Evolutionary conservation across 352 stramenopile genomes (phyloP), one percentile per base, ranked within the genome.

Genomic region (Globisporangium recalcitrans): DNA sequence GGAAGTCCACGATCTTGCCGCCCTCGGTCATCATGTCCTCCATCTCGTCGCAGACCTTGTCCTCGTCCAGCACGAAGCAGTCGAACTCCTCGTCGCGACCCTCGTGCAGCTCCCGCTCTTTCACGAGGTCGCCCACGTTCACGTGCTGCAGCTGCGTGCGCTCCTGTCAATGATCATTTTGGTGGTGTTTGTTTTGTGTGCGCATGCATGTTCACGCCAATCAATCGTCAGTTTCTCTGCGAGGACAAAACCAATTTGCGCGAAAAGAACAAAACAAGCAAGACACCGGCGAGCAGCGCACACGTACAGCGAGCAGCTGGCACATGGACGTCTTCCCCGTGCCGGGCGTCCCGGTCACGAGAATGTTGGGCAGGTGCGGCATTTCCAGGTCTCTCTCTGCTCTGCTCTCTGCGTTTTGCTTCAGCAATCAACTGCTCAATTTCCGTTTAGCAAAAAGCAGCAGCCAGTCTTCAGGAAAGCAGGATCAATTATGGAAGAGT

Each of bases 311-410:
- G 38, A 99, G 82, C 58, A 97, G 76, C 57, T 95, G 87, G 65
- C 88, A 97, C 67, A 96, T 97, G 47, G 85, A 89, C 47, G 95
- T 98, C 81, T 99, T 98, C 52, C 91, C 91, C 58, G 91, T 97
- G 49, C 96, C 96, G 14, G 97, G 97, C 44, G 97, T 99, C 19
- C 97, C 97, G n/a, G 96, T 99, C 29, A 99, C 80, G 40, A 99
- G 84, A 69, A 99, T 97, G 74, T 99, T 99, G 4, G 97, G 96
- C 56, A 84, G 62, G 51, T 78, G 80, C 65, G 72, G 60, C 76
- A 82, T 82, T 61, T 34, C 22, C 47, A 53, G 10, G 47, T 34
- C 36, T 52, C 4, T 32, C 31, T 19, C 13, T 16, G 24, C 6
- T 5, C 34, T 26, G 36, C 10, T 21, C 31, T 34, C 13, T 44